Base-by-base conservation (phyloP, 106 monocot genomes). In the Dioscorea alata region DNA sequence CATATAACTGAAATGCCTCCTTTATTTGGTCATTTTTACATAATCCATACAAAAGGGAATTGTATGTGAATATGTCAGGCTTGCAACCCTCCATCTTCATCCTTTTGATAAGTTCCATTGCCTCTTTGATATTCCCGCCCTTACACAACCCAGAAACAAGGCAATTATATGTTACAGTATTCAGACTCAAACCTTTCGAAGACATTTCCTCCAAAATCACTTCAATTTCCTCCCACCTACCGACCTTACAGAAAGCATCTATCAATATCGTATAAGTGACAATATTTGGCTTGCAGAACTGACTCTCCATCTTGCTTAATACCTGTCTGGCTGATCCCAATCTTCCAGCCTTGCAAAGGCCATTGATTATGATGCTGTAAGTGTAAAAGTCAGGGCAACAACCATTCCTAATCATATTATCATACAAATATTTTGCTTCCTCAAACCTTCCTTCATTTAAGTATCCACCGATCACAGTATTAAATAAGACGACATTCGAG, bases 211-310 rank as follows among this genome's bases (percentile, higher is more conserved):
- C 77, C 65, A 89, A 31, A 64, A 97, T 74, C 60, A 58, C 65
- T 23, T 71, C 74, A 28, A 72, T 63, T 54, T 87, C 80, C 53
- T 84, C 78, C 89, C 83, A 87, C 21, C 57, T 49, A 17, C 72
- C 69, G 60, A 62, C 69, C 48, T 81, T 92, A 78, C 88, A 97
- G 51, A 97, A 76, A 18, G 75, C 72, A 74, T 86, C 74, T 21
- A 92, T 61, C 80, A 97, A 73, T 70, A 77, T 83, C 16, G 96
- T 89, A 33, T 92, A 97, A 33, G 86, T 87, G 50, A 89, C 67
- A 8, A 87, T 64, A 79, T 92, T 89, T 63, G 92, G 92, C 48
- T 9, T 32, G 20, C 77, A 88, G 12, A 59, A 80, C 59, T 61
- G 82, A 23, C 49, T 15, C 52, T 83, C 78, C 92, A 97, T 97